Base-by-base conservation (phyloP, 2,329 filamentous ascomycete species). In the Rachicladosporium sp. region DNA sequence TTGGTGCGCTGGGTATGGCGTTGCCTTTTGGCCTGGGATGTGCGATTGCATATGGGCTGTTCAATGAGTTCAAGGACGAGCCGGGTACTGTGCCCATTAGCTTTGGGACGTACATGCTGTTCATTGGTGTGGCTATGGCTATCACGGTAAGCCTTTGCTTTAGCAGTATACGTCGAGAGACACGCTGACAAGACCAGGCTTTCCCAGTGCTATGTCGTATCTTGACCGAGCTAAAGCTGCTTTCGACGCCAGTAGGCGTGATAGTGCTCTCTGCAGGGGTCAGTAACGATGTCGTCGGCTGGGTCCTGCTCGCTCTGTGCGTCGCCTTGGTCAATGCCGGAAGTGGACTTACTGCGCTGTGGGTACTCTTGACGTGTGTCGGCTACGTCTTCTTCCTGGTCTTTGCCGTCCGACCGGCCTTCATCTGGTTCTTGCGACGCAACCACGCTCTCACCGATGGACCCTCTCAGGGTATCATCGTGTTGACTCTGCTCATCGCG, bases 201-300 rank as follows among this genome's bases (percentile, higher is more conserved):
- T 81, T 96, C 52, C 89, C 89, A 0, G 89, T 95, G 0, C 74
- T 96, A 9, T 95, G 89, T 55, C 83, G 89, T 58, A 96, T 96
- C 49, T 66, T 96, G 48, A 89, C 86, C 0, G 88, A 94, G 60
- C 68, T 96, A 38, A 91, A 94, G 52, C 69, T 96, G 36, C 76
- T 96, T 4, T 67, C 74, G 40, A 91, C 86, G 2, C 74, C 80
- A 1, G 88, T 94, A 4, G 88, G 88, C 53, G 76, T 94, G 29
- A 93, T 93, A 30, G 83, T 88, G 2, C 70, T 95, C 6, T 87
- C 88, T 3, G 88, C 88, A 4, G 89, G 89, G 37, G 87, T 95
- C 10, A 86, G 85, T 1, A 95, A 96, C 57, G 89, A 96, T 55
- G 86, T 91, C 10, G 76, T 82, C 3, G 84, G 85, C 42, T 96